Evolutionary conservation across 1,284 basidiomycete genomes (phyloP).

Genomic region (Irpex sp.): DNA sequence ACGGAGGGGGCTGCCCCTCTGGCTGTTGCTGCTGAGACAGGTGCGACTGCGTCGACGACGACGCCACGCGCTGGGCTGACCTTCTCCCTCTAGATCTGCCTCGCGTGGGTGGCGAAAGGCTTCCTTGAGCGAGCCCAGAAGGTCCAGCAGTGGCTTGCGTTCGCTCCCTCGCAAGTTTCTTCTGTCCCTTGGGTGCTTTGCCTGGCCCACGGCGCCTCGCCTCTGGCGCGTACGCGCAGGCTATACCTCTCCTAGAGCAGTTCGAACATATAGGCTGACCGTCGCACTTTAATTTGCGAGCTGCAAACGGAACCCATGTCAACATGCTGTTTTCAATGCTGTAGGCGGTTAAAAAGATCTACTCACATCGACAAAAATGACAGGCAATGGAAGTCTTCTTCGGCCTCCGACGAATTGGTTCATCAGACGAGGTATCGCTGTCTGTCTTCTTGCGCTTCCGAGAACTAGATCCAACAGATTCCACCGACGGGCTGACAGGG

Average conservation of each 20-base stretch:
- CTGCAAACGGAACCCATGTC: slow-evolving; percentile 30
- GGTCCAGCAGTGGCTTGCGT: not conserved
- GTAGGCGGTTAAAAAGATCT: not conserved
- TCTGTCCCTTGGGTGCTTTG: slow-evolving; percentile 51
- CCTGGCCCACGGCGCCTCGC: slow-evolving; percentile 68
- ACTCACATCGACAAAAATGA: slow-evolving; percentile 69
- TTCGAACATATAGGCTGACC: slow-evolving; percentile 61
- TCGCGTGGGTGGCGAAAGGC: not conserved
- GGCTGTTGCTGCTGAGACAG: not conserved
- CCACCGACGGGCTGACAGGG: not conserved
- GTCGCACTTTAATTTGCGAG: slow-evolving; percentile 69
- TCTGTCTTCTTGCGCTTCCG: slow-evolving; percentile 5
- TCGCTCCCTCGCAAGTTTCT: not conserved
- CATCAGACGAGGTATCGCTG: slow-evolving; percentile 6
- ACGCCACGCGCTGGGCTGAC: not conserved
- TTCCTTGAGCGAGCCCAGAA: not conserved
- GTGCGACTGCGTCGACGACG: not conserved
- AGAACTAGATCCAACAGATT: not conserved
- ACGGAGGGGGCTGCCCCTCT: not conserved
- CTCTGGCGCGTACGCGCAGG: slow-evolving; percentile 51
- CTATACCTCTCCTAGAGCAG: slow-evolving; percentile 44
- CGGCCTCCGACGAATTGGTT: slow-evolving; percentile 19
- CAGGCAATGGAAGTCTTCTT: slow-evolving; percentile 62
- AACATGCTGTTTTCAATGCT: not conserved
- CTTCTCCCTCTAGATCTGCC: not conserved